phyloP scores from a whole-genome alignment of 176 grass and related monocot species.

The Otatea glauca region DNA sequence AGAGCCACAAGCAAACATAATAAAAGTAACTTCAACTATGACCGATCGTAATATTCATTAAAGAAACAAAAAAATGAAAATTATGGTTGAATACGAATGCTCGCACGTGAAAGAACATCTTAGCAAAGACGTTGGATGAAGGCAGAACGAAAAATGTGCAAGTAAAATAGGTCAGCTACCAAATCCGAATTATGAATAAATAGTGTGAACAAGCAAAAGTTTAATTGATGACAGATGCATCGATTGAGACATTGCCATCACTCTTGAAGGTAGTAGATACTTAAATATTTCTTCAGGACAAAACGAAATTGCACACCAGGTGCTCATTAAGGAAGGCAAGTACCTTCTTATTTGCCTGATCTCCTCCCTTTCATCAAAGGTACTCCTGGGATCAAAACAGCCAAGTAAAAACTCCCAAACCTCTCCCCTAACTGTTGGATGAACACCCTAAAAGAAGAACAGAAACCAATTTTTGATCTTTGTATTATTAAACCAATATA shows the following conservation, averaged over 20 bases:
- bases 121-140: not conserved
- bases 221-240: conserved; percentile 30
- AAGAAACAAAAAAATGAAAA: conserved; percentile 3
- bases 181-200: conserved; percentile 14
- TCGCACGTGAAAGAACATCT: not conserved
- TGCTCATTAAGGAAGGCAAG: conserved; percentile 35
- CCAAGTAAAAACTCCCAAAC: conserved; percentile 98
- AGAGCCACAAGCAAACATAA: not conserved
- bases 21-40: conserved; percentile 7
- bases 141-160: conserved; percentile 2
- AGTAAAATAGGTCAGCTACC: not conserved
- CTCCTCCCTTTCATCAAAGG: conserved; percentile 84
- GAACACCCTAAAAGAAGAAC: conserved; percentile 72
- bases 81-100: not conserved
- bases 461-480: conserved; percentile 33
- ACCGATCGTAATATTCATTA: not conserved
- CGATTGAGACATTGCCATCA: not conserved
- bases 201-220: not conserved
- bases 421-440: conserved; percentile 94
- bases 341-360: conserved; percentile 96
- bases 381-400: conserved; percentile 95
- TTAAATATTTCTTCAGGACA: not conserved
- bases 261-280: conserved; percentile 4
- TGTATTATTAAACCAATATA: conserved; percentile 27
- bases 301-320: not conserved